Evolutionary conservation across 2,329 filamentous ascomycete species (phyloP), one percentile per base, ranked within the genome.

Genomic region (Ploettnerulaceae sp.): DNA sequence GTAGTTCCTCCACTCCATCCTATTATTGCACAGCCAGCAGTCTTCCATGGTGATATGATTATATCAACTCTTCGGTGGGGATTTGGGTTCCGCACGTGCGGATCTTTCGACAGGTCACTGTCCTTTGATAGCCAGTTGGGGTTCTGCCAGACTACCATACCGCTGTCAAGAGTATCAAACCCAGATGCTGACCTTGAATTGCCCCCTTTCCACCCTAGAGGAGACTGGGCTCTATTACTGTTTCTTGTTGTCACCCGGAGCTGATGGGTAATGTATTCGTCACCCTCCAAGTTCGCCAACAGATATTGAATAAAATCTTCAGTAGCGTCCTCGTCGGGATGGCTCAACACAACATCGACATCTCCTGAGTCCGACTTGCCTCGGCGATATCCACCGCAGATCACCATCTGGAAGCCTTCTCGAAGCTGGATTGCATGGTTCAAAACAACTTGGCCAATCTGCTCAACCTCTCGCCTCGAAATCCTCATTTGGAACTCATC

Each of bases 1-100:
- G 89, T 96, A 0, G 84, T 95, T 1, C 82, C 91, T 1, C 89
- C 87, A 12, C 79, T 84, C 93, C 91, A 97, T 1, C 89, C 90
- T 14, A 91, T 69, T 3, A 97, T 75, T 0, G 90, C 91, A 57
- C 89, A 96, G 0, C 93, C 91, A 0, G 86, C 81, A 0, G 89
- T 95, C 46, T 82, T 83, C 87, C 91, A 96, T 0, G 90, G 89
- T 17, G 81, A 82, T 51, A 97, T 73, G 55, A 97, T 91, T 48
- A 97, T 95, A 62, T 97, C 91, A 1, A 97, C 90, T 35, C 91
- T 76, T 15, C 89, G 79, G 62, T 95, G 91, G 1, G 77, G 75
- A 56, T 89, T 88, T 0, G 80, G 75, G 50, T 89, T 90, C 59
- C 76, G 78, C 1, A 67, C 64, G 20, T 52, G 47, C 2, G 49